These are phyloP conservation scores for Nitzschia sp. DNA, from an alignment of 108 stramenopile genomes.

Conservation along the genomic window DNA sequence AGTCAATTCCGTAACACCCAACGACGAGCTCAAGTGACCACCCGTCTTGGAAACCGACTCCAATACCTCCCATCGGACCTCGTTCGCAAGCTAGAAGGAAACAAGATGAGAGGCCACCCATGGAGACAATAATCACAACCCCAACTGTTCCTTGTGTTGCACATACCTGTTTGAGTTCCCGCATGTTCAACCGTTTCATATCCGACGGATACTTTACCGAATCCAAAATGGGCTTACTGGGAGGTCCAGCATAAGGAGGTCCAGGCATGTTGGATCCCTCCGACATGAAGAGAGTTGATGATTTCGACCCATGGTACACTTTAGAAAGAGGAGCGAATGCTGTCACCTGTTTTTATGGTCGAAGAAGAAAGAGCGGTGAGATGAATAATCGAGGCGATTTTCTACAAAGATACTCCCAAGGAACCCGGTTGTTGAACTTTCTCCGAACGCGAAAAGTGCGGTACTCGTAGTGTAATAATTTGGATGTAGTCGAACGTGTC, in stretches of 20 bases:
- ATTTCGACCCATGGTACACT: background rate
- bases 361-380: background rate
- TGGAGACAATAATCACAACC: too few relatives aligned
- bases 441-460: conserved; percentile 5
- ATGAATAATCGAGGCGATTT: background rate
- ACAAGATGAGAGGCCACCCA: too few relatives aligned
- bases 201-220: conserved; percentile 77
- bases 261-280: conserved; percentile 40
- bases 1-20: conserved; percentile 96
- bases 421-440: conserved; percentile 44
- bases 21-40: conserved; percentile 91
- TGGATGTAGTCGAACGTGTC: too few relatives aligned
- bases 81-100: conserved; percentile 92
- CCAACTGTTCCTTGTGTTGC: background rate
- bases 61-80: conserved; percentile 92
- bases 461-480: conserved; percentile 10
- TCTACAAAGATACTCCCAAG: background rate
- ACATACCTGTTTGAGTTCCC: conserved; percentile 85
- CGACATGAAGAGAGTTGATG: conserved; percentile 1
- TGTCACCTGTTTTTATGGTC: background rate
- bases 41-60: conserved; percentile 96
- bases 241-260: conserved; percentile 82
- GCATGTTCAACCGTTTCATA: conserved; percentile 87
- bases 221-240: conserved; percentile 91
- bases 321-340: conserved; percentile 14